Percentiles rank a stretch among this genome's conserved stretches.
phyloP scores from a whole-genome alignment of 2,329 filamentous ascomycete genomes.

The Fusarium sp. region DNA sequence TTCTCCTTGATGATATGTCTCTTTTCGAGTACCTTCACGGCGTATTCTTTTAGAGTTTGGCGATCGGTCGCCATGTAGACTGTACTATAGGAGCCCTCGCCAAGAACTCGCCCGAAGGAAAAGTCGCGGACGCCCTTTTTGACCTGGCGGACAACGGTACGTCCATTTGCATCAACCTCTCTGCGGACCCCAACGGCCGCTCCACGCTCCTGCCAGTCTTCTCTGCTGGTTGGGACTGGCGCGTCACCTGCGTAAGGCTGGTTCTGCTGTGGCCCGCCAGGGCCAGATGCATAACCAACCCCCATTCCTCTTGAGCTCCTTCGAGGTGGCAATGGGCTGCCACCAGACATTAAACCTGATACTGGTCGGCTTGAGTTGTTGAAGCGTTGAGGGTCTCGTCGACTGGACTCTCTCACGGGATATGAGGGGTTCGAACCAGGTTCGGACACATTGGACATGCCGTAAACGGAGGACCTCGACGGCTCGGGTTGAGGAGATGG shows the following conservation, averaged over 20 bases:
- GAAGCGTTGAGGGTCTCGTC: constrained; percentile 68
- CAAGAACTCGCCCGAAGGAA: constrained; percentile 88
- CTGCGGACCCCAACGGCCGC: constrained; percentile 86
- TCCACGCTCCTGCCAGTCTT: constrained; percentile 96
- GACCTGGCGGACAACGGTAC: constrained; percentile 82
- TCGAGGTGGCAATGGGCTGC: constrained; percentile 76
- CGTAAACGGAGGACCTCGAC: constrained; percentile 63
- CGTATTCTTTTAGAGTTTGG: constrained; percentile 94
- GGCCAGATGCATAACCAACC: constrained; percentile 61
- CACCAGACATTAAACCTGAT: constrained; percentile 58
- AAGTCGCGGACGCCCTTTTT: constrained; percentile 99
- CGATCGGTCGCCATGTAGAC: constrained; percentile 93
- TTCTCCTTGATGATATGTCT: constrained; percentile 99
- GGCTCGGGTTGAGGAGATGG: constrained; percentile 37
- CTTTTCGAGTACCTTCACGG: constrained; percentile 98
- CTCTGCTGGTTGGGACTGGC: constrained; percentile 70
- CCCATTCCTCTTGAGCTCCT: constrained; percentile 80
- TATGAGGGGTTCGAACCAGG: constrained; percentile 65
- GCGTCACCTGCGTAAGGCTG: constrained; percentile 55
- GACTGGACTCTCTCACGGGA: constrained; percentile 75
- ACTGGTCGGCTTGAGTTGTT: constrained; percentile 71
- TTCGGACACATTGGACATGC: constrained; percentile 68
- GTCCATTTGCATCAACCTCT: constrained; percentile 87
- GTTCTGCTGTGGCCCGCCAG: constrained; percentile 23
- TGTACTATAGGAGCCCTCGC: constrained; percentile 97